Percentiles rank a stretch among this genome's conserved stretches.
These are phyloP conservation scores for Suillus brevipes DNA, from an alignment of 768 basidiomycete species.

Conservation along the genomic window DNA sequence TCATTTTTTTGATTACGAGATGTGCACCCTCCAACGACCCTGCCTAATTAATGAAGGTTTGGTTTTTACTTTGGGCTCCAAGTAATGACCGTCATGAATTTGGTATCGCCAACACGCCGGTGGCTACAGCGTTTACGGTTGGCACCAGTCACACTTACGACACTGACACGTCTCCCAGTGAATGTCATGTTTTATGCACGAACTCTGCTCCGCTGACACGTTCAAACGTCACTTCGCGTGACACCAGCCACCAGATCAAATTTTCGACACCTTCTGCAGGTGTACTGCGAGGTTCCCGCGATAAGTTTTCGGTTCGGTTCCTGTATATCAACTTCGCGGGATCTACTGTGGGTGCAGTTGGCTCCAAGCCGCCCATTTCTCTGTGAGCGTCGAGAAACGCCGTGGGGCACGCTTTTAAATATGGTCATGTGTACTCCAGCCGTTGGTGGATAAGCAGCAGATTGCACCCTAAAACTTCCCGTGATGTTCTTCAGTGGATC, in stretches of 20 bases:
- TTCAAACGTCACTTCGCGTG: conserved; percentile 21
- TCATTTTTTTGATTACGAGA: too few relatives aligned
- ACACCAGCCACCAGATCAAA: conserved; percentile 17
- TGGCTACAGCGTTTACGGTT: not conserved
- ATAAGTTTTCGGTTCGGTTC: conserved; percentile 22
- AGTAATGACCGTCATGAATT: not conserved
- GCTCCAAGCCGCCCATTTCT: conserved; percentile 17
- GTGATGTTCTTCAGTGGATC: conserved; percentile 20
- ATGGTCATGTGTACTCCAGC: conserved; percentile 23
- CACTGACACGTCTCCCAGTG: not conserved
- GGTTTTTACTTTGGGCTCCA: too few relatives aligned
- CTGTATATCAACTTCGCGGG: conserved; percentile 17
- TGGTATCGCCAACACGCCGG: not conserved
- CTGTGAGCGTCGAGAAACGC: conserved; percentile 11
- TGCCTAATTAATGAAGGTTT: too few relatives aligned
- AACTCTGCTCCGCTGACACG: conserved; percentile 23
- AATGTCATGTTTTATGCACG: conserved; percentile 18
- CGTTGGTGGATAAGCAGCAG: not conserved
- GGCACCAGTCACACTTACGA: not conserved
- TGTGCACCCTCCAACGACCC: too few relatives aligned
- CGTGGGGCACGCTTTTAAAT: conserved; percentile 5
- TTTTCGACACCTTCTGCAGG: conserved; percentile 18
- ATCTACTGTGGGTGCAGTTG: conserved; percentile 8
- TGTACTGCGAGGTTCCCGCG: conserved; percentile 20
- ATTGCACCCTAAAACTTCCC: conserved; percentile 13